These are phyloP conservation scores for Liriodendron chinense DNA, from an alignment of 164 flowering plant genomes.

Conservation along the genomic window DNA sequence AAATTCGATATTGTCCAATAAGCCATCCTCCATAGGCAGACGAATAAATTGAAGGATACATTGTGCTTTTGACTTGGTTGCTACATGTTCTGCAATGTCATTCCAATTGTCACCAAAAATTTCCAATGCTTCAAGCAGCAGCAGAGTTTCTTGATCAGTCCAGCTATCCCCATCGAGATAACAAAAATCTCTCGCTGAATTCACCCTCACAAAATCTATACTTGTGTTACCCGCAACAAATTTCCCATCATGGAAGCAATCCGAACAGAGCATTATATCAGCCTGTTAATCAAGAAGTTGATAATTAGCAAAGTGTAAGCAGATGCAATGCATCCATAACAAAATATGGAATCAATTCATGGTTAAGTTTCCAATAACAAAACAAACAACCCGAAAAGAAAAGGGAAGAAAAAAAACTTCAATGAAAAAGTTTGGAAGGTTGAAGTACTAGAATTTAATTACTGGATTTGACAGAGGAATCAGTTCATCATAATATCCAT, in stretches of 20 bases:
- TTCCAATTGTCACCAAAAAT: conserved; percentile 86
- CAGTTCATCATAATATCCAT: no score
- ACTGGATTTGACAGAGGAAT: no score
- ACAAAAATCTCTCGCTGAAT: conserved; percentile 60
- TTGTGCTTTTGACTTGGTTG: conserved; percentile 95
- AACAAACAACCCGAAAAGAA: no score
- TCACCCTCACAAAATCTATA: conserved; percentile 74
- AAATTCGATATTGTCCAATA: conserved; percentile 72
- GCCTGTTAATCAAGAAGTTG: conserved; percentile 40
- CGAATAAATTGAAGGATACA: conserved; percentile 94
- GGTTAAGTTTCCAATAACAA: no score
- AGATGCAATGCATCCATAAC: background rate
- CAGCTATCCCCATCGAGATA: conserved; percentile 83
- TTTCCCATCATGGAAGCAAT: conserved; percentile 87
- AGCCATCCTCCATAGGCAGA: conserved; percentile 74
- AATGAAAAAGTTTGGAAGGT: no score
- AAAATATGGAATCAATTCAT: background rate
- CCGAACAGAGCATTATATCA: conserved; percentile 67
- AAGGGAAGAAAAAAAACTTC: no score
- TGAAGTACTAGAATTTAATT: no score
- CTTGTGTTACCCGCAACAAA: conserved; percentile 86
- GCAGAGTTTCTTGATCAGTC: conserved; percentile 90
- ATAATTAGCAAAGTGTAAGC: background rate
- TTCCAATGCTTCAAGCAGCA: conserved; percentile 88
- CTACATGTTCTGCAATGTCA: conserved; percentile 93